A percentile compares a stretch with the other conserved stretches of the same genome.
Conservation (phyloP, 176 grass and related monocot species). For the Cymbopogon citratus region DNA sequence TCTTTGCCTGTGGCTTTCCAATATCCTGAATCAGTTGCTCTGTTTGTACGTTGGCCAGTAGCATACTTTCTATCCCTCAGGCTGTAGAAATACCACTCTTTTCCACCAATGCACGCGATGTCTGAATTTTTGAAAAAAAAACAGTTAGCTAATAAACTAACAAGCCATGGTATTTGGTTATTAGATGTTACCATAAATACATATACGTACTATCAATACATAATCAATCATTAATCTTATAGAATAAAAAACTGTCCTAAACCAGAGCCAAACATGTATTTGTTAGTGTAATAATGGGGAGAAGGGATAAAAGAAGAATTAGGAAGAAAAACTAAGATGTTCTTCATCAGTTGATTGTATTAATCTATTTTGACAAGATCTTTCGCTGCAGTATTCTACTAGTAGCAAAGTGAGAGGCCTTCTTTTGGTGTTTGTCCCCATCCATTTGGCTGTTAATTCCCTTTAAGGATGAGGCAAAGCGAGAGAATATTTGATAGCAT, state of each 20-base stretch:
- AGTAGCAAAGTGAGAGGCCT: conserved; percentile 44
- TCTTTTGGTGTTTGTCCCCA: conserved; percentile 56
- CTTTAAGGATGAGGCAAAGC: conserved; percentile 46
- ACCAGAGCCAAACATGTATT: neutral
- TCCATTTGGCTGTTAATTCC: conserved; percentile 44
- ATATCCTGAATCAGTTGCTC: conserved; percentile 80
- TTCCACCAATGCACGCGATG: conserved; percentile 73
- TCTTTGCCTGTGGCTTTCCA: conserved; percentile 97
- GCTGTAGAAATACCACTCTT: conserved; percentile 93
- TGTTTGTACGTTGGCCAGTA: conserved; percentile 77
- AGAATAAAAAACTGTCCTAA: neutral
- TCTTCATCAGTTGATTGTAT: neutral
- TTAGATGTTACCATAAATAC: neutral
- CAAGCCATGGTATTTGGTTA: neutral
- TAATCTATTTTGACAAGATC: conserved; percentile 28
- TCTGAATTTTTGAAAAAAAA: conserved; percentile 25
- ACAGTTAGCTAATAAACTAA: neutral
- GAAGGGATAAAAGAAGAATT: neutral
- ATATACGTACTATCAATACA: neutral
- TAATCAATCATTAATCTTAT: neutral
- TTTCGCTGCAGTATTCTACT: conserved; percentile 29
- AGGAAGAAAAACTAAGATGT: conserved; percentile 17
- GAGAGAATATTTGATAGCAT: conserved; percentile 54
- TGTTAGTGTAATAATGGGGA: conserved; percentile 1
- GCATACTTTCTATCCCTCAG: conserved; percentile 86